Evolutionary conservation across 495 filamentous ascomycete species (phyloP).

Genomic region (Thozetella sp.): DNA sequence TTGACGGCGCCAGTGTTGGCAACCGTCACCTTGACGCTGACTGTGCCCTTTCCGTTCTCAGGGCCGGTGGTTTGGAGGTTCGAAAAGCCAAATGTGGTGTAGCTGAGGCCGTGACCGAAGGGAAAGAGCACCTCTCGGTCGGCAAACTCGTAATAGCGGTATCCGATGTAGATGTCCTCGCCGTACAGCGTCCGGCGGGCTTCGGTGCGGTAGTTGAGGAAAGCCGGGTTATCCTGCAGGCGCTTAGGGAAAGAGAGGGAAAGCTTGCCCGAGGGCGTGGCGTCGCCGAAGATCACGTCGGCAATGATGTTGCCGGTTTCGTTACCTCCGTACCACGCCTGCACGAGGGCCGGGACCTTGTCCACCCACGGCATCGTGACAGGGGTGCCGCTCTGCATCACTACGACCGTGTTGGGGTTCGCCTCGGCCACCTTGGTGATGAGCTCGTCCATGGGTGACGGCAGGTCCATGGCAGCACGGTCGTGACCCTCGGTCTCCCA

Average conservation of each 20-base stretch:
- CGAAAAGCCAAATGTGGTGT: conserved; percentile 66
- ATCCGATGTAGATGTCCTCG: conserved; percentile 78
- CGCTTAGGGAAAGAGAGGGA: conserved; percentile 67
- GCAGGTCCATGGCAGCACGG: conserved; percentile 60
- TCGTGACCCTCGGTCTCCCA: conserved; percentile 73
- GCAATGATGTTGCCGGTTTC: conserved; percentile 68
- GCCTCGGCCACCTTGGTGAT: conserved; percentile 55
- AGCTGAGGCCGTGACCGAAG: conserved; percentile 77
- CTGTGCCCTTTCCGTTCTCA: conserved; percentile 20
- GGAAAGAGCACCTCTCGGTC: conserved; percentile 64
- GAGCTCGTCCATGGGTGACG: conserved; percentile 57
- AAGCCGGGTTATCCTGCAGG: conserved; percentile 74
- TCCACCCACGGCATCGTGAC: conserved; percentile 67
- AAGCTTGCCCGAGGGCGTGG: conserved; percentile 68
- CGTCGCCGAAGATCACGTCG: conserved; percentile 68
- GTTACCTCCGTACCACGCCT: conserved; percentile 62
- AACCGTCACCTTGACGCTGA: conserved; percentile 45
- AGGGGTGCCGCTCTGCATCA: conserved; percentile 66
- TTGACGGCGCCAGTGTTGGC: conserved; percentile 62
- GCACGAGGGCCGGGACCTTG: conserved; percentile 49
- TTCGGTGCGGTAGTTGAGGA: conserved; percentile 72
- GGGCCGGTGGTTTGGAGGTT: conserved; percentile 39
- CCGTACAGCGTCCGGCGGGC: conserved; percentile 72
- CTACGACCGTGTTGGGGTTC: conserved; percentile 61
- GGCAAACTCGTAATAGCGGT: conserved; percentile 72